Evolutionary conservation across 805 yeast genomes (phyloP), one percentile per base, ranked within the genome.

Genomic region (Candida tammaniensis): DNA sequence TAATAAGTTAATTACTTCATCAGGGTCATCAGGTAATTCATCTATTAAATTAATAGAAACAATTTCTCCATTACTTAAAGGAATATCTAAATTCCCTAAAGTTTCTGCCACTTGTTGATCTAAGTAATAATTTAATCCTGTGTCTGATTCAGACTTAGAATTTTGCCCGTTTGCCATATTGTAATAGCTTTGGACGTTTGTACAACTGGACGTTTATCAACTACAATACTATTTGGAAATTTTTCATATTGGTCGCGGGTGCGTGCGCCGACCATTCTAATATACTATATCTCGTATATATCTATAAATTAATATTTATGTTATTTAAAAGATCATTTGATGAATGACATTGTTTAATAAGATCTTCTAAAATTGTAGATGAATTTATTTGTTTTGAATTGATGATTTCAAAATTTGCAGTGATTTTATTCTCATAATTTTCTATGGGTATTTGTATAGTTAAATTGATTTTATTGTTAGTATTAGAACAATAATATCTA

Each of bases 21-120:
- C 72, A 4, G 96, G 86, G 55, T 91, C 96, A 15, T 86, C 95
- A 4, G 96, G 95, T 37, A 88, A 68, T 52, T 91, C 98, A 22
- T 80, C 78, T 33, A 74, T 74, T 40, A 84, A 71, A 51, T 88
- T 91, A 47, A 93, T 76, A 33, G 86, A 82, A 43, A 91, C 96
- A 42, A 86, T 84, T 61, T 88, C 95, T 3, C 72, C 71, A 49
- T 82, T 85, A 38, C 81, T 51, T 36, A 87, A 65, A 27, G 95
- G 96, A 51, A 91, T 82, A 56, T 79, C 84, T 46, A 78, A 49
- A 24, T 49, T 58, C 18, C 48, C 53, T 26, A 51, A 35, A 7
- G 46, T 47, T 17, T 56, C 54, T n/a, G n/a, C n/a, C n/a, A n/a
- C n/a, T n/a, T n/a, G n/a, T n/a, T n/a, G n/a, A n/a, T n/a, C n/a